Evolutionary conservation across 2,329 filamentous ascomycete genomes (phyloP).

Genomic region (Pseudogymnoascus pannorum): DNA sequence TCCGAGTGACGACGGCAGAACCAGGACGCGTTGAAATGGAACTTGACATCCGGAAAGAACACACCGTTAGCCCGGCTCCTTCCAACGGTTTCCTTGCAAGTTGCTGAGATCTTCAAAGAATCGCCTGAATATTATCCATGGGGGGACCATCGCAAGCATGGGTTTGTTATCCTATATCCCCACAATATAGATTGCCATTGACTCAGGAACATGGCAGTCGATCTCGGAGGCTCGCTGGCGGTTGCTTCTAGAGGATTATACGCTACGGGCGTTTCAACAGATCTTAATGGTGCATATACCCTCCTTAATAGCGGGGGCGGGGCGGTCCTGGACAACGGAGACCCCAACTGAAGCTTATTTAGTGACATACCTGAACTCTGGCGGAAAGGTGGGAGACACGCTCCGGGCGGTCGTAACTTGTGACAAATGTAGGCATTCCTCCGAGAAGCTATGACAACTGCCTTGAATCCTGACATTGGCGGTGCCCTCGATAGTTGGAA

Average conservation of each 20-base stretch:
- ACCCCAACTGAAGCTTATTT: neutral
- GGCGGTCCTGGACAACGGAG: neutral
- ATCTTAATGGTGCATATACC: constrained; percentile 46
- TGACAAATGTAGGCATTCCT: constrained; percentile 47
- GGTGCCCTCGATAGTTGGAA: constrained; percentile 43
- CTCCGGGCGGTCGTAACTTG: constrained; percentile 50
- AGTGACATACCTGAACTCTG: constrained; percentile 58
- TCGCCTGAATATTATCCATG: constrained; percentile 67
- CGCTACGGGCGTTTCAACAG: constrained; percentile 57
- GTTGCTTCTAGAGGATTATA: constrained; percentile 58
- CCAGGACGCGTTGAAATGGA: constrained; percentile 69
- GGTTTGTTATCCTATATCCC: constrained; percentile 16
- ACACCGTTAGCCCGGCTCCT: constrained; percentile 51
- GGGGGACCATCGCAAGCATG: constrained; percentile 71
- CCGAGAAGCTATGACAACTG: neutral
- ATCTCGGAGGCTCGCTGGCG: constrained; percentile 57
- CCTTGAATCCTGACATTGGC: constrained; percentile 5
- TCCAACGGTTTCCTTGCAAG: neutral
- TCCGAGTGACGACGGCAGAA: constrained; percentile 57
- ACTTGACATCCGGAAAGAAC: constrained; percentile 64
- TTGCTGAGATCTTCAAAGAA: constrained; percentile 44
- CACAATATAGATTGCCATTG: neutral
- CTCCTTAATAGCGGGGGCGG: neutral
- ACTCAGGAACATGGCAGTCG: constrained; percentile 35
- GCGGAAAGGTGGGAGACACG: constrained; percentile 49